Evolutionary conservation across 2,329 filamentous ascomycete species (phyloP).

Genomic region (Cladorrhinum sp.): DNA sequence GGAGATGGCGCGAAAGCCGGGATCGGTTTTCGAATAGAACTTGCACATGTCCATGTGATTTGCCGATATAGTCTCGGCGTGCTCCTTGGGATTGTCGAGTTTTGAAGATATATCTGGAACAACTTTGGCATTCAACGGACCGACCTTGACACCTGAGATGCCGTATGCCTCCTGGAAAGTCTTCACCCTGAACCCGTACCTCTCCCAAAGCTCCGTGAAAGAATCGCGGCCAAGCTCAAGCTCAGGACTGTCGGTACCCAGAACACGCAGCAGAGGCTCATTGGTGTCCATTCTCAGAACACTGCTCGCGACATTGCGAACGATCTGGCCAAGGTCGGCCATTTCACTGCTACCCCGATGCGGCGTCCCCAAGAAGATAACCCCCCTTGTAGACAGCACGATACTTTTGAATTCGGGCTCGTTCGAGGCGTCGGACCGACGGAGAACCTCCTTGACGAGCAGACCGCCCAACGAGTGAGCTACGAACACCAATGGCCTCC

Average conservation of each 20-base stretch:
- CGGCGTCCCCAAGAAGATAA: slow-evolving; percentile 23
- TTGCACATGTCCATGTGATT: slow-evolving; percentile 25
- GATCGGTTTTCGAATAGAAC: slow-evolving; percentile 11
- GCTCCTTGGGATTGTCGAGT: slow-evolving; percentile 19
- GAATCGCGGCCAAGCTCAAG: slow-evolving; percentile 20
- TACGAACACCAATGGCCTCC: slow-evolving; percentile 15
- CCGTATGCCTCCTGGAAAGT: slow-evolving; percentile 24
- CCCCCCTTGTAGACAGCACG: slow-evolving; percentile 6
- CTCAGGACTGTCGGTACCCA: slow-evolving; percentile 15
- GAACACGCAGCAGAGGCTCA: slow-evolving; percentile 8
- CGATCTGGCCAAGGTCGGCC: neutral
- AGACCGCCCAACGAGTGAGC: slow-evolving; percentile 20
- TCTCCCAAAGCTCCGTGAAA: slow-evolving; percentile 20
- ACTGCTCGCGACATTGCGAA: neutral
- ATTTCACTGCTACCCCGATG: slow-evolving; percentile 20
- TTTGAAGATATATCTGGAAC: slow-evolving; percentile 23
- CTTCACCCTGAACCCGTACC: slow-evolving; percentile 22
- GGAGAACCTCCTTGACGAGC: slow-evolving; percentile 20
- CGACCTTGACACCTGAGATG: slow-evolving; percentile 13
- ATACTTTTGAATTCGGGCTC: slow-evolving; percentile 8
- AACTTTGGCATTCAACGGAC: slow-evolving; percentile 14
- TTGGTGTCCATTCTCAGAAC: neutral
- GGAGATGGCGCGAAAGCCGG: slow-evolving; percentile 13
- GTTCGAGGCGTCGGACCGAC: neutral
- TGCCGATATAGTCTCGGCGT: slow-evolving; percentile 19